Base-by-base conservation (phyloP, 2,329 filamentous ascomycete species). In the Diaporthe vaccinii region DNA sequence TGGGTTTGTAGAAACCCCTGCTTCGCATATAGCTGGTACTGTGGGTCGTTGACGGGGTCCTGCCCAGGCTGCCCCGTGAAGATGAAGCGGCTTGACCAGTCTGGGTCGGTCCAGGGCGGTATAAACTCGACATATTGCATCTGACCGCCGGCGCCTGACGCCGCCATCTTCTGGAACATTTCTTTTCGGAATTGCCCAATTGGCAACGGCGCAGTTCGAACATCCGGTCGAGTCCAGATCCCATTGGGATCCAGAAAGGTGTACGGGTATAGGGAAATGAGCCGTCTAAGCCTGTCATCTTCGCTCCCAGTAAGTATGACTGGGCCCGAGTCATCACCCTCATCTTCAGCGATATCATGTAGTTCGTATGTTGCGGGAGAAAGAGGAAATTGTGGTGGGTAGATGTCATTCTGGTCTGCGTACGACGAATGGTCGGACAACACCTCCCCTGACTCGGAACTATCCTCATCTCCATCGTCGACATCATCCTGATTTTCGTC, bases 91-190 rank as follows among this genome's bases (percentile, higher is more conserved):
- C 34, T 28, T 31, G 25, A n/a, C 71, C 67, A 77, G n/a, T 44
- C 51, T 2, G 76, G 76, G 31, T 77, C 76, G 25, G 74, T 77
- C 76, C 76, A 77, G 31, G 68, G 22, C 22, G 76, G 76, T 10
- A 76, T 53, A n/a, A 72, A 74, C 41, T 77, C 76, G 51, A 76
- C 53, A 31, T 72, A 70, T 12, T 72, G 39, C 71, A 73, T 75
- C 22, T 61, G 22, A 2, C 69, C 72, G 20, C 41, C 53, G 55
- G 25, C 25, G 46, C 44, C 53, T 7, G 59, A 20, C 46, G 62
- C 17, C 6, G 55, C 55, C 58, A 61, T 59, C 17, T 49, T 39
- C 25, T 20, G 7, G 10, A 59, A 58, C 67, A 61, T 41, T 36
- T 72, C 46, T 36, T 28, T 71, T 8, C 69, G 75, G 14, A 75